Evolutionary conservation across 2,329 filamentous ascomycete genomes (phyloP).

Genomic region (Beauveria caledonica): DNA sequence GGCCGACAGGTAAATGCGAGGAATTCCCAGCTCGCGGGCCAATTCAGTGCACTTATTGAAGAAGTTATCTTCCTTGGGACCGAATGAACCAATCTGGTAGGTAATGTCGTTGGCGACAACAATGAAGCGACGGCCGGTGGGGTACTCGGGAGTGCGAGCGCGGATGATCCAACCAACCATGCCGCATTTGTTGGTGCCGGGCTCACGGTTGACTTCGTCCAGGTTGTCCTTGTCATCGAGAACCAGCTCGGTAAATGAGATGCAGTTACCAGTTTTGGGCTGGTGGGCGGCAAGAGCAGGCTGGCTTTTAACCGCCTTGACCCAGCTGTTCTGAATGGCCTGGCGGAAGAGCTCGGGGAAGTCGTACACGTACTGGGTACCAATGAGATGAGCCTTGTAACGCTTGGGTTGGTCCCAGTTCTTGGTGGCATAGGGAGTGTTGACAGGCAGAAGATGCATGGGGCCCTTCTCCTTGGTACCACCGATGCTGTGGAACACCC

Average conservation of each 20-base stretch:
- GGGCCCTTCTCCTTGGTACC: constrained; percentile 90
- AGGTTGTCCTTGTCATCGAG: constrained; percentile 90
- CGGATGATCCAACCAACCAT: constrained; percentile 99
- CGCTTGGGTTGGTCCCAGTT: constrained; percentile 97
- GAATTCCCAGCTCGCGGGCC: constrained; percentile 87
- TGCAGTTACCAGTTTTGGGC: constrained; percentile 80
- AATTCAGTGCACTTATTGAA: constrained; percentile 99
- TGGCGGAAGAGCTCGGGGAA: constrained; percentile 99
- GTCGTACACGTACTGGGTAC: constrained; percentile 98
- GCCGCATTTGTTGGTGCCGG: constrained; percentile 89
- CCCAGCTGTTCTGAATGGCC: constrained; percentile 93
- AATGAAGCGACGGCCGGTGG: constrained; percentile 82
- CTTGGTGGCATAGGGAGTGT: constrained; percentile 92
- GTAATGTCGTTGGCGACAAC: constrained; percentile 99
- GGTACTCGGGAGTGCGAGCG: constrained; percentile 92
- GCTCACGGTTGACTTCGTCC: constrained; percentile 86
- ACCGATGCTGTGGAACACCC: constrained; percentile 97
- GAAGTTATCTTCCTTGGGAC: constrained; percentile 92
- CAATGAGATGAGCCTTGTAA: constrained; percentile 99
- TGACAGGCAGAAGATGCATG: constrained; percentile 88
- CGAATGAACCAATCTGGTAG: constrained; percentile 97
- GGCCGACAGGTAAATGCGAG: constrained; percentile 93
- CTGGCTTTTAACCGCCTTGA: constrained; percentile 64
- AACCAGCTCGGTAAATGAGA: constrained; percentile 89
- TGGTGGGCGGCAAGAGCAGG: constrained; percentile 69